Evolutionary conservation across 495 filamentous ascomycete species (phyloP), one percentile per base, ranked within the genome.

Genomic region (Hyaloscypha variabilis): DNA sequence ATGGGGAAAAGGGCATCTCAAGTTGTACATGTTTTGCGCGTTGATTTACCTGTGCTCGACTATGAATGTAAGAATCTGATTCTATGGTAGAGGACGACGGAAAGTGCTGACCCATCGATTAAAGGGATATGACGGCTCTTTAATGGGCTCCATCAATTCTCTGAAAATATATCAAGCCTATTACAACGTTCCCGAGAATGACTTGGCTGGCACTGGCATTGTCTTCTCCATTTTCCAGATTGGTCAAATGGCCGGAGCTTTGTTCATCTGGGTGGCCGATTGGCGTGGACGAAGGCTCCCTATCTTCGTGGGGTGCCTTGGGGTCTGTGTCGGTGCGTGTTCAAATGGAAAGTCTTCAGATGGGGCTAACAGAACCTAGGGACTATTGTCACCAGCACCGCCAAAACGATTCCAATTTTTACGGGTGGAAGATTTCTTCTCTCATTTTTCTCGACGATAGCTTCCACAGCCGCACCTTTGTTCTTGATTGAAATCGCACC

Each of bases 61-160:
- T n/a, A n/a, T n/a, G n/a, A n/a, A n/a, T n/a, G n/a, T n/a, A n/a
- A n/a, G n/a, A n/a, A n/a, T n/a, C n/a, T n/a, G n/a, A n/a, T n/a
- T n/a, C n/a, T n/a, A n/a, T n/a, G n/a, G n/a, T n/a, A n/a, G n/a
- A n/a, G n/a, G n/a, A n/a, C n/a, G n/a, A n/a, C n/a, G n/a, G n/a
- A n/a, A n/a, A n/a, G n/a, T n/a, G n/a, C n/a, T n/a, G n/a, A n/a
- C n/a, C n/a, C n/a, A n/a, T n/a, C n/a, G n/a, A n/a, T n/a, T n/a
- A n/a, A n/a, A n/a, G n/a, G 39, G 39, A 67, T 21, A 69, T 26
- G 74, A 76, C 24, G 72, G 72, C 23, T 74, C 72, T n/a, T 55
- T 76, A 13, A 76, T 76, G 74, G 71, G 74, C 53, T 72, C 70
- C 23, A 73, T 76, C 21, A 76, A 76, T 69, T 76, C 5, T 72